Base-by-base conservation (phyloP, 495 filamentous ascomycete species). In the Haplographium delicatum region DNA sequence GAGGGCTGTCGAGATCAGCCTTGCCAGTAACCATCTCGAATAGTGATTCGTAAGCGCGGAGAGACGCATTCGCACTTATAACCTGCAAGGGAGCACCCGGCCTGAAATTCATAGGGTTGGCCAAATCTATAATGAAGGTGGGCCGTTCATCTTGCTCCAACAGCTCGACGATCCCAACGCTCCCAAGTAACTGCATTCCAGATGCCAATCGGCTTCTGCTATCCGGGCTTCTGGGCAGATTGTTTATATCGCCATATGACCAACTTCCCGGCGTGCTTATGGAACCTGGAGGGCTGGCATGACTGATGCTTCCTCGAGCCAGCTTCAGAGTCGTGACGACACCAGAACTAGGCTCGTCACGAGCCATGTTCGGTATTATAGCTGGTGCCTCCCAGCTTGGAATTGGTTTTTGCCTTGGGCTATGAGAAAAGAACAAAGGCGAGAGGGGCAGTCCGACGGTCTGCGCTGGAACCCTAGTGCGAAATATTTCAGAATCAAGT, bases 111-210 rank as follows among this genome's bases (percentile, higher is more conserved):
- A 60, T 57, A 5, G 68, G 51, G 50, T 82, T 77, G 25, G 62
- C 68, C 7, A 84, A 65, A 51, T 88, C 84, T 13, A 86, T 64
- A 45, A 87, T 72, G 56, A 88, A 86, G 5, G 81, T 83, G 18
- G 82, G 83, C 20, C 83, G 65, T 24, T 80, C 74, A 54, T 87
- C 84, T 43, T 80, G 75, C 41, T 88, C 83, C 39, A 87, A 60
- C 20, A 86, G 63, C 65, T 87, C 84, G 18, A 78, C 56, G 6
- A 85, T 66, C 8, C 80, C 82, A 49, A 88, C 68, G 37, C 70
- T 71, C 19, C 69, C 69, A 7, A 88, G 68, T 18, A 76, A 59
- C 35, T 78, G 69, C 22, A 76, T 47, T 9, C 55, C 51, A 20
- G 62, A 54, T 8, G 73, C 57, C 3, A 71, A 47, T 31, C 59